Conservation (phyloP, 305 asterid species). For the Solanum hybrid region DNA sequence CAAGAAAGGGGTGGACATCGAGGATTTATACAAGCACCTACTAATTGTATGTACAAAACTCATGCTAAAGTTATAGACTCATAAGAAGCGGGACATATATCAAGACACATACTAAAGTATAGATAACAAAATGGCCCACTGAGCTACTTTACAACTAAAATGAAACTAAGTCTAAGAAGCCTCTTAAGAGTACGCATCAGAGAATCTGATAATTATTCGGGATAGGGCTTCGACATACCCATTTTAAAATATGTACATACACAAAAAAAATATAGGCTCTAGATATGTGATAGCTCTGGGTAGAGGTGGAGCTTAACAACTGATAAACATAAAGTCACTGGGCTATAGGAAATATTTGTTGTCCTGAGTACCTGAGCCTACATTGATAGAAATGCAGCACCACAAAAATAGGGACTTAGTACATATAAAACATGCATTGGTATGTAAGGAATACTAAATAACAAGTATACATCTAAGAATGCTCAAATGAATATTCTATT, state of each 20-base stretch:
- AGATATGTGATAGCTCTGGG: neutral
- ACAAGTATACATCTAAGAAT: neutral
- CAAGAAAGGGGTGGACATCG: neutral
- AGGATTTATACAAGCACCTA: neutral
- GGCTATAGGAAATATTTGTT: neutral
- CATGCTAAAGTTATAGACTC: neutral
- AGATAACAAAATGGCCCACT: neutral
- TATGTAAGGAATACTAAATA: too few species aligned
- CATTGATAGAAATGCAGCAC: neutral
- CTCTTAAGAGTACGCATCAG: neutral
- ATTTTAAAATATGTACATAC: neutral
- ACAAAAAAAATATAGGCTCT: neutral
- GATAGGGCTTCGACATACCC: neutral
- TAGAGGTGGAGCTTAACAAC: neutral
- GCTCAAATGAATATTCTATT: neutral
- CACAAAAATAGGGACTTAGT: neutral
- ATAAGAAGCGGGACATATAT: neutral
- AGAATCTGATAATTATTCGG: too few species aligned
- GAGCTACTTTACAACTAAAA: neutral
- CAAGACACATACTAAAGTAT: neutral
- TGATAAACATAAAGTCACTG: neutral
- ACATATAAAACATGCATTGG: neutral
- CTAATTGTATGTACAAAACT: neutral
- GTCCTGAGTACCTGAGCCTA: neutral
- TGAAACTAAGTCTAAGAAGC: neutral